phyloP scores from a whole-genome alignment of 2,329 filamentous ascomycete genomes.

The Cladorrhinum sp. region DNA sequence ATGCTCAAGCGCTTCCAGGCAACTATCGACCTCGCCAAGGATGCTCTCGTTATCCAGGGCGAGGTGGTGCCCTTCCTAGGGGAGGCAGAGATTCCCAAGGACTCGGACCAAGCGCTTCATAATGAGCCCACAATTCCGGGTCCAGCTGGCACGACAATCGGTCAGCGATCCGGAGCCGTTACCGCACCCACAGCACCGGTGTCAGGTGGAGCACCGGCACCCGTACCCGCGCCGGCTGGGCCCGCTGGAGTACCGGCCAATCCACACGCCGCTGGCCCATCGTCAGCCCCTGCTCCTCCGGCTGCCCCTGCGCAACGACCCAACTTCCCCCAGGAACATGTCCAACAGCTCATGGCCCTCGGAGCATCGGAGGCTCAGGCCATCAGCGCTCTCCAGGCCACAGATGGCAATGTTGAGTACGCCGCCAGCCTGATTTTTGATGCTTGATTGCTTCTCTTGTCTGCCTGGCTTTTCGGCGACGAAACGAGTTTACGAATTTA shows the following conservation, averaged over 20 bases:
- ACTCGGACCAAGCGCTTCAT: constrained; percentile 66
- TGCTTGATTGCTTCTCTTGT: constrained; percentile 30
- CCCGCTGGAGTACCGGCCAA: constrained; percentile 23
- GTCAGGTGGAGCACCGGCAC: constrained; percentile 12
- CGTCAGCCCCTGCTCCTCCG: constrained; percentile 30
- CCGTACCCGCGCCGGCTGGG: constrained; percentile 20
- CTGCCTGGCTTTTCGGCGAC: neutral
- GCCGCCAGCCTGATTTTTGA: constrained; percentile 78
- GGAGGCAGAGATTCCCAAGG: constrained; percentile 91
- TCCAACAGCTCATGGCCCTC: constrained; percentile 73
- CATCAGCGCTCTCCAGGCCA: constrained; percentile 75
- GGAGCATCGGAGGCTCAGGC: constrained; percentile 76
- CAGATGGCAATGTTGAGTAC: constrained; percentile 80
- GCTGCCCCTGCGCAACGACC: constrained; percentile 30
- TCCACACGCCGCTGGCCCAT: constrained; percentile 23
- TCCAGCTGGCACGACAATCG: constrained; percentile 84
- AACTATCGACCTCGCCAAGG: constrained; percentile 80
- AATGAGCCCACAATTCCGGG: constrained; percentile 83
- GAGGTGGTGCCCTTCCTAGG: constrained; percentile 86
- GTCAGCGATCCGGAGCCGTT: constrained; percentile 76
- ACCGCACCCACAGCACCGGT: constrained; percentile 25
- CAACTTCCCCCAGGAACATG: constrained; percentile 58
- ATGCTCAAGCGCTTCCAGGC: constrained; percentile 97
- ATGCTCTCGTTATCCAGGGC: constrained; percentile 82
- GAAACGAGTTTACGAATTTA: neutral